phyloP scores from a whole-genome alignment of 495 filamentous ascomycete species.

The Aspergillus hancockii region DNA sequence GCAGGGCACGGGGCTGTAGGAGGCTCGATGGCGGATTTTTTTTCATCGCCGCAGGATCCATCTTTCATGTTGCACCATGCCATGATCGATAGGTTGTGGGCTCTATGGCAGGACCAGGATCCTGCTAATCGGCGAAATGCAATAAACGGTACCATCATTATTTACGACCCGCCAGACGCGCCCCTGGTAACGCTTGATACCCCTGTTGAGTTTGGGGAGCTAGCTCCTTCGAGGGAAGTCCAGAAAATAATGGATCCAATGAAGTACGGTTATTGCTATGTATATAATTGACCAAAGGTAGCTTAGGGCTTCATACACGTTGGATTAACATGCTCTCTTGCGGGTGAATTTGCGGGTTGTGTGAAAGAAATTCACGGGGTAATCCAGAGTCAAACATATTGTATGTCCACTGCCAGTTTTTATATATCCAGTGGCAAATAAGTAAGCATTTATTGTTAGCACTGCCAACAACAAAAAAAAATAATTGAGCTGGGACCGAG shows the following conservation, averaged over 20 bases:
- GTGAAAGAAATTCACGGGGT: too few relatives aligned
- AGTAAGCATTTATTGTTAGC: too few relatives aligned
- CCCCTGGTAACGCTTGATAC: slow-evolving; percentile 24
- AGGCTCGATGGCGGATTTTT: slow-evolving; percentile 28
- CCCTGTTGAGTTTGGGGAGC: slow-evolving; percentile 30
- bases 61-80: slow-evolving; percentile 60
- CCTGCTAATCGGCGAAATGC: slow-evolving; percentile 17
- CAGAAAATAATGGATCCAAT: slow-evolving; percentile 30
- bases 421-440: too few relatives aligned
- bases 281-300: slow-evolving; percentile 12
- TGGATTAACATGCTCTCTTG: too few relatives aligned
- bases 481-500: too few relatives aligned
- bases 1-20: slow-evolving; percentile 33
- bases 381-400: too few relatives aligned
- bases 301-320: too few relatives aligned
- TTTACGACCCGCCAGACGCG: slow-evolving; percentile 27
- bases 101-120: slow-evolving; percentile 50
- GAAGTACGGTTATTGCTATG: slow-evolving; percentile 25
- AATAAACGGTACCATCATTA: slow-evolving; percentile 30
- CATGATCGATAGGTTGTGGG: slow-evolving; percentile 59
- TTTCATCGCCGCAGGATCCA: slow-evolving; percentile 45
- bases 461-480: too few relatives aligned
- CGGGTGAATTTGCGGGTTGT: too few relatives aligned
- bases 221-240: slow-evolving; percentile 25
- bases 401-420: too few relatives aligned